Evolutionary conservation across 345 rosid genomes (phyloP), one percentile per base, ranked within the genome.

Genomic region (Angophora floribunda): DNA sequence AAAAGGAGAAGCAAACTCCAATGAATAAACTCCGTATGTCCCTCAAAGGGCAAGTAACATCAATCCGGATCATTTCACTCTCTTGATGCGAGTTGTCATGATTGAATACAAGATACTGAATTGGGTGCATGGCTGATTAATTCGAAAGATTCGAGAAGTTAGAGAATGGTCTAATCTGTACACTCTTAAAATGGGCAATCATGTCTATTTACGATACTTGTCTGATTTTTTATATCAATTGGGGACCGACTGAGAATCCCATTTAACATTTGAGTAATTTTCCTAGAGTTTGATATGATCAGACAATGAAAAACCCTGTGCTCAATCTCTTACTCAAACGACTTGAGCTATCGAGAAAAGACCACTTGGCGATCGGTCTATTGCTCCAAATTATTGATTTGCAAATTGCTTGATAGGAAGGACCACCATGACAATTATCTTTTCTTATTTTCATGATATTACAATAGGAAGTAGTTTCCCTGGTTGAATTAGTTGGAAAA

Each of bases 181-280:
- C 26, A 5, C 7, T 4, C 22, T 75, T 36, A 36, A 41, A 67
- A 36, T 1, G 2, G 26, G 22, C 21, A 19, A 19, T 3, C 13
- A 17, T 75, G 49, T 19, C 26, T 17, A 3, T 75, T 1, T 0
- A 3, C 7, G 0, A 0, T 11, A 16, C 24, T 36, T 9, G 47
- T 75, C 14, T 19, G 47, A 19, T 75, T 9, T 70, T 36, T 9
- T 17, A 75, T 36, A 75, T 75, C 49, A 1, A 36, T 4, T 10
- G 5, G 11, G 14, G 82, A 4, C 26, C 49, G 12, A 19, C 4
- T 36, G 47, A 75, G 17, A 75, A 75, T 4, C 7, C 4, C 13
- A 70, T 70, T 36, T 9, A 17, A 13, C 1, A 63, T 0, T 7
- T 7, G 30, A 63, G 75, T 63, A 63, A 13, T 63, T n/a, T 63